These are phyloP conservation scores for Populus nigra DNA, from an alignment of 345 rosid species.

Conservation along the genomic window DNA sequence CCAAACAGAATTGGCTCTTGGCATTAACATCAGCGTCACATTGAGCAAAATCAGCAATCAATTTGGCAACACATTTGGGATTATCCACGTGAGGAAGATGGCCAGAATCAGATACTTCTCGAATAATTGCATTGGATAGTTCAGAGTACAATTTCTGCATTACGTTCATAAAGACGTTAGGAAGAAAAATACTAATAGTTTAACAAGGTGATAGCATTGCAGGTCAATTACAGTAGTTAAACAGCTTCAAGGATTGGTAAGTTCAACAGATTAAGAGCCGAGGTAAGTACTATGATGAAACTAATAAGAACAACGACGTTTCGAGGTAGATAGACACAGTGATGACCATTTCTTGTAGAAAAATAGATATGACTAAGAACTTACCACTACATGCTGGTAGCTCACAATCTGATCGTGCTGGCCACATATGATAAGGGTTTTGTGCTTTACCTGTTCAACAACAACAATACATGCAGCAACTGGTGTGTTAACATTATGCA, in stretches of 20 bases:
- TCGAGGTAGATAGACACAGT: neutral
- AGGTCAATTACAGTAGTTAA: neutral
- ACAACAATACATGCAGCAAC: neutral
- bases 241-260: neutral
- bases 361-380: conserved; percentile 17
- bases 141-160: conserved; percentile 73
- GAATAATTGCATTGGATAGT: conserved; percentile 54
- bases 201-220: neutral
- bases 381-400: conserved; percentile 71
- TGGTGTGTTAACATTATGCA: neutral
- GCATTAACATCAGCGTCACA: neutral
- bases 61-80: conserved; percentile 50
- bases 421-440: conserved; percentile 84
- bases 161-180: neutral
- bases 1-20: neutral
- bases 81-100: conserved; percentile 91
- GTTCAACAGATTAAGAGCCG: neutral
- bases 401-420: conserved; percentile 80
- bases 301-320: neutral
- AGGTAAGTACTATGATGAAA: neutral
- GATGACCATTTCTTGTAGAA: neutral
- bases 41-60: conserved; percentile 55
- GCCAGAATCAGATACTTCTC: conserved; percentile 76
- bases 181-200: neutral
- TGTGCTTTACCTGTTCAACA: conserved; percentile 58